Evolutionary conservation across 495 filamentous ascomycete genomes (phyloP).

Genomic region (Delitschia confertaspora): DNA sequence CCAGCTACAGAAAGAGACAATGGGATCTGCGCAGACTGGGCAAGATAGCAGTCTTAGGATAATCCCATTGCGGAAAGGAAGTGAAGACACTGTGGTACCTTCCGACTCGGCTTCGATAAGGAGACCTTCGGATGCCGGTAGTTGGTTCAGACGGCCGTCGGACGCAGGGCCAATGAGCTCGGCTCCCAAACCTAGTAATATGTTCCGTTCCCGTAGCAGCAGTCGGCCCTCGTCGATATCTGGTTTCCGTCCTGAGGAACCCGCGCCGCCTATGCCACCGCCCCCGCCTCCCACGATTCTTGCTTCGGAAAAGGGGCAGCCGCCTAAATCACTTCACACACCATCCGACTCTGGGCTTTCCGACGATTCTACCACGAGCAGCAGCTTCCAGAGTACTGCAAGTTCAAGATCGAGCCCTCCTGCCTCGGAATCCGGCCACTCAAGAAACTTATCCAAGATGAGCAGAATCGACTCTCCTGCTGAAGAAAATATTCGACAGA

Average conservation of each 20-base stretch:
- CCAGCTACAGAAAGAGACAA: constrained; percentile 25
- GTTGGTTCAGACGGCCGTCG: constrained; percentile 5
- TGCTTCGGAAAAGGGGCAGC: constrained; percentile 37
- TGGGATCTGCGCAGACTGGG: not conserved
- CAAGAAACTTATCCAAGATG: constrained; percentile 13
- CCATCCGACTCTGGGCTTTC: constrained; percentile 60
- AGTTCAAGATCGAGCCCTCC: constrained; percentile 65
- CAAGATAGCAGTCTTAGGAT: constrained; percentile 24
- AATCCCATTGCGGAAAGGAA: constrained; percentile 28
- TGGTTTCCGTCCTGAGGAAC: constrained; percentile 3
- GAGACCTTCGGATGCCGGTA: constrained; percentile 17
- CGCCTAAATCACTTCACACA: constrained; percentile 51
- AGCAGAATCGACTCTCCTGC: constrained; percentile 1
- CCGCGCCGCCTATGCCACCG: too few relatives aligned
- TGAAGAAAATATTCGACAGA: constrained; percentile 15
- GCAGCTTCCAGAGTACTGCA: constrained; percentile 50
- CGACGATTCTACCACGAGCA: constrained; percentile 53
- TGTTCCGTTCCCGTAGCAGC: constrained; percentile 11
- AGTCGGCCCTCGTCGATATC: constrained; percentile 19
- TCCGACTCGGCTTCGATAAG: constrained; percentile 1
- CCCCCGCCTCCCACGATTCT: constrained; percentile 43
- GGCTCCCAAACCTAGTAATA: constrained; percentile 2
- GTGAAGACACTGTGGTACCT: constrained; percentile 9
- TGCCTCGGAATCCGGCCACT: constrained; percentile 20
- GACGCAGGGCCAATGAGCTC: not conserved